These are phyloP conservation scores for Orbilia brochopaga DNA, from an alignment of 2,329 filamentous ascomycete species.

Conservation along the genomic window DNA sequence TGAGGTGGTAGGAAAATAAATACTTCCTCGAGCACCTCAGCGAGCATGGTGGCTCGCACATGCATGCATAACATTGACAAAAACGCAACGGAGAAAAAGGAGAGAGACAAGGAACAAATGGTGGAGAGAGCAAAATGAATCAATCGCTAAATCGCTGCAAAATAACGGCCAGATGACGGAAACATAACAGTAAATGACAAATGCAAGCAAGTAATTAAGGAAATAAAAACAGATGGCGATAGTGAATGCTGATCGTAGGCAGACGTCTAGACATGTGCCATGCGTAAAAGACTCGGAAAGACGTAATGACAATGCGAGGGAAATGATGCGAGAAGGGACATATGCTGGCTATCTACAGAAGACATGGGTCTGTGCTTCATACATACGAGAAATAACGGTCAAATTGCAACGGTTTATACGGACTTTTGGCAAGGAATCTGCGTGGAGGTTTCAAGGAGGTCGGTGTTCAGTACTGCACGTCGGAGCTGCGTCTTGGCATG, in stretches of 20 bases:
- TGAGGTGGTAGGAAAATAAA: not conserved
- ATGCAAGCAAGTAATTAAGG: not conserved
- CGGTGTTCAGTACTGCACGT: conserved; percentile 24
- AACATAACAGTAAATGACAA: conserved; percentile 7
- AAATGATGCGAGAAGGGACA: conserved; percentile 18
- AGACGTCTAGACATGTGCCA: conserved; percentile 18
- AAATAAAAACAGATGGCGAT: conserved; percentile 10
- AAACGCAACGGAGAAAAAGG: conserved; percentile 20
- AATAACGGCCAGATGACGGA: conserved; percentile 7
- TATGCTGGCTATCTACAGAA: conserved; percentile 37
- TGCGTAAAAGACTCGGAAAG: conserved; percentile 4
- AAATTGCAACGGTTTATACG: conserved; percentile 30
- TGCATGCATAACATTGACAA: conserved; percentile 14
- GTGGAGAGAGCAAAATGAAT: conserved; percentile 10
- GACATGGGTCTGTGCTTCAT: conserved; percentile 14
- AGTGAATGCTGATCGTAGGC: conserved; percentile 44
- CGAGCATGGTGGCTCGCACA: not conserved
- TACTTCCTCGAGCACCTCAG: no score
- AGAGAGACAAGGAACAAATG: conserved; percentile 12
- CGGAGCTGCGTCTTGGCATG: conserved; percentile 35
- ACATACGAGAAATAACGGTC: conserved; percentile 13
- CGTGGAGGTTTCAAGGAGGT: not conserved
- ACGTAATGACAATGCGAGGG: conserved; percentile 8
- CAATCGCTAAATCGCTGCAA: conserved; percentile 49
- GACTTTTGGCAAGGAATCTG: conserved; percentile 48